phyloP scores from a whole-genome alignment of 345 rosid species.

The Dipteronia dyeriana region DNA sequence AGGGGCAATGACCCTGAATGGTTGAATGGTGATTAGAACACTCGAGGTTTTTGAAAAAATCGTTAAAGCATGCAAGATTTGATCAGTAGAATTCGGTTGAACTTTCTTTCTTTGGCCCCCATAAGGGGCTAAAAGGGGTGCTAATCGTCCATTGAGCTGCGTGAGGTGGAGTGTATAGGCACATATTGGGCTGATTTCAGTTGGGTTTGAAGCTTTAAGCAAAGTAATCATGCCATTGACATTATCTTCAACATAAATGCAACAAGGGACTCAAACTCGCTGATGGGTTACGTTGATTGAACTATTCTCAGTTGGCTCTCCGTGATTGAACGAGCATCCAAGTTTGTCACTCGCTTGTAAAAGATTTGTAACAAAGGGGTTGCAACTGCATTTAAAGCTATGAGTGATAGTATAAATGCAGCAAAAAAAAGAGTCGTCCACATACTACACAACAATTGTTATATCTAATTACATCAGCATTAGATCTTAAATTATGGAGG shows the following conservation, averaged over 20 bases:
- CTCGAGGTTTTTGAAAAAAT: conserved; percentile 12
- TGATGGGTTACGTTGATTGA: neutral
- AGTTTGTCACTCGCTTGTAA: conserved; percentile 26
- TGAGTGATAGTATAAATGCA: conserved; percentile 18
- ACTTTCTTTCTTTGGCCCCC: neutral
- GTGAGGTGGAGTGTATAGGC: conserved; percentile 23
- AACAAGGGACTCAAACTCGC: conserved; percentile 27
- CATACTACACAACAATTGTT: conserved; percentile 16
- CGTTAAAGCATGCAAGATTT: conserved; percentile 31
- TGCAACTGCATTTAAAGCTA: conserved; percentile 23
- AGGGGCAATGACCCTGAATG: conserved; percentile 24
- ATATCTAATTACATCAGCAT: neutral
- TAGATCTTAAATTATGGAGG: neutral
- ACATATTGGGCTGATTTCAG: conserved; percentile 2
- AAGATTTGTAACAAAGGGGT: conserved; percentile 14
- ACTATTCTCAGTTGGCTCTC: conserved; percentile 9
- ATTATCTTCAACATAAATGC: conserved; percentile 35
- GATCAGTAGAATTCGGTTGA: neutral
- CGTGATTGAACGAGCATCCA: neutral
- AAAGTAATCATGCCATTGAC: conserved; percentile 31
- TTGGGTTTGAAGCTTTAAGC: conserved; percentile 32
- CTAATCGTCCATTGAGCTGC: conserved; percentile 31
- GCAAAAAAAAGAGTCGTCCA: conserved; percentile 18
- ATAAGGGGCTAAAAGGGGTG: conserved; percentile 27
- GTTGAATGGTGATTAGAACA: conserved; percentile 11